Evolutionary conservation across 2,329 filamentous ascomycete species (phyloP), one percentile per base, ranked within the genome.

Genomic region (Nemania diffusa): DNA sequence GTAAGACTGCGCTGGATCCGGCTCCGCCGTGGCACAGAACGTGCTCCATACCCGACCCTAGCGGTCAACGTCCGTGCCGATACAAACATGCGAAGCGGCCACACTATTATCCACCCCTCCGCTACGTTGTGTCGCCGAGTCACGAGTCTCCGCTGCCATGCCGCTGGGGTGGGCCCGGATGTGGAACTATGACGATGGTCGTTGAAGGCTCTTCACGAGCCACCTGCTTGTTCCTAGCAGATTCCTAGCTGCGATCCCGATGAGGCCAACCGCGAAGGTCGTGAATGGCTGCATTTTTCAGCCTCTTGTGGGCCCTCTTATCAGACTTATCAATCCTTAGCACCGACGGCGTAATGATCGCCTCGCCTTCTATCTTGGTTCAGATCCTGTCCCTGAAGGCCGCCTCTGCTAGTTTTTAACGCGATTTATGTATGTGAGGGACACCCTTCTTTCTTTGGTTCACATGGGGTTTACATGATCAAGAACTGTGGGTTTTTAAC

Each of bases 171-270:
- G 67, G 64, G 11, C 51, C 57, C 42, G 40, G 24, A 22, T 48
- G 53, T 69, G 67, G 67, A 8, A 56, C 67, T 42, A 67, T 69
- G 67, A 69, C 67, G 67, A 67, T 50, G 22, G 50, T 61, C 3
- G 34, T 50, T 57, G 64, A 67, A 67, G 67, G 67, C 64, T 65
- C 61, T 67, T 61, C 64, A 53, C 27, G 32, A 32, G 46, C 53
- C 62, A 42, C 46, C 66, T 53, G 22, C 57, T 57, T 56, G 57
- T 61, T 57, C 65, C 57, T 62, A 42, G 61, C n/a, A 15, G 34
- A 52, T 61, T 57, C 65, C 57, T 62, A 42, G 61, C n/a, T 20
- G 34, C 51, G 29, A 37, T 26, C 56, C 26, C 32, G 32, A 20
- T 22, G 32, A 15, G 40, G 24, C 42, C 51, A 51, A 44, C 37